These are phyloP conservation scores for Hymenoscyphus repandus DNA, from an alignment of 2,329 filamentous ascomycete species.

Conservation along the genomic window DNA sequence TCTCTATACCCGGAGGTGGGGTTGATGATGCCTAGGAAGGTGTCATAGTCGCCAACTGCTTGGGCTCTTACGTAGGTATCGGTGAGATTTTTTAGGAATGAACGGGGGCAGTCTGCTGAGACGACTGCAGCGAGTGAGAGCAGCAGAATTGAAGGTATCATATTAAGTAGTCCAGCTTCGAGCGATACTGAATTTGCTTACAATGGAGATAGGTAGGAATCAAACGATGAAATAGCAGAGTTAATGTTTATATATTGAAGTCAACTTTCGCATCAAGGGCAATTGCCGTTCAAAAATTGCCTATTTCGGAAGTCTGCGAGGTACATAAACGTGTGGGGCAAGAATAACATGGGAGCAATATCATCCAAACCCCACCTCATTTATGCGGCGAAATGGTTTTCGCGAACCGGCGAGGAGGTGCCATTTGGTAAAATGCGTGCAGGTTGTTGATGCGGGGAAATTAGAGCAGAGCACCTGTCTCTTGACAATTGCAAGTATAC, in stretches of 20 bases:
- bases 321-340: constrained; percentile 1
- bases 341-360: background rate
- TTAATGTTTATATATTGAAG: background rate
- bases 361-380: constrained; percentile 1
- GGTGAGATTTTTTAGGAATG: constrained; percentile 1
- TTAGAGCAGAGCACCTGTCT: too few relatives aligned
- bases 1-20: constrained; percentile 1
- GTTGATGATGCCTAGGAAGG: background rate
- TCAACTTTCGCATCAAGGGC: background rate
- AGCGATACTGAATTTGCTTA: background rate
- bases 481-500: too few relatives aligned
- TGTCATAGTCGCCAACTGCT: background rate
- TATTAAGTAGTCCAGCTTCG: background rate
- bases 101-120: background rate
- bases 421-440: too few relatives aligned
- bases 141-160: background rate
- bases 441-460: too few relatives aligned
- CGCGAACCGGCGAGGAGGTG: too few relatives aligned
- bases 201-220: background rate
- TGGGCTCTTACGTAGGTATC: constrained; percentile 4
- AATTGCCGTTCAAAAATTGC: background rate
- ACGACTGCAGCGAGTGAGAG: background rate
- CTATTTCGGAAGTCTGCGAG: background rate
- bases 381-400: too few relatives aligned
- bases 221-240: background rate